Base-by-base conservation (phyloP, 495 filamentous ascomycete species). In the Talaromyces wortmannii region DNA sequence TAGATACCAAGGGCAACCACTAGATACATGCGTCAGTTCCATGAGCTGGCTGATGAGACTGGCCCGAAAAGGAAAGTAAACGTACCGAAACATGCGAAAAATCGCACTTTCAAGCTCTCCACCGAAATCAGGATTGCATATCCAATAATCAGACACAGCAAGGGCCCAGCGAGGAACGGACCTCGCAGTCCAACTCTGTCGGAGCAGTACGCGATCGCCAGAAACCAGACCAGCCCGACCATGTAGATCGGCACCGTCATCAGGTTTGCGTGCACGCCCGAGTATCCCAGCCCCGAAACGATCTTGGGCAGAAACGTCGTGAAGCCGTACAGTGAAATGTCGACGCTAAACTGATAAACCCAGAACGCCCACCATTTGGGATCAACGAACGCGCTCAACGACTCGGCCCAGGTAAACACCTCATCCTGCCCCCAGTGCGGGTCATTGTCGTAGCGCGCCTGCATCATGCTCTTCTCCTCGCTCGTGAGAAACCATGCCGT, bases 51-150 rank as follows among this genome's bases (percentile, higher is more conserved):
- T 46, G 44, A 46, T 46, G 44, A 46, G 44, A 45, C 16, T 45
- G 44, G 44, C 11, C 7, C n/a, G 6, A 17, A 30, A 30, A 48
- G 18, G 33, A 32, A 45, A 17, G 23, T n/a, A 32, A 45, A 18
- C 55, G 43, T 56, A 56, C 55, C 55, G 40, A 60, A 60, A 45
- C 57, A 60, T 16, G 48, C 57, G 42, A 60, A 60, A 48, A 55
- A 60, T 43, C 57, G 12, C 17, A 55, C 53, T 33, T 48, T 48
- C 43, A 56, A 8, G 29, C 45, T 57, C 42, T 56, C 57, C 23
- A 53, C 57, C 29, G 52, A 55, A 40, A 60, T 60, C 15, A 60
- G 42, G 31, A 60, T 60, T 42, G 57, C 48, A 45, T 60, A 56
- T 31, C 57, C 57, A 18, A 56, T 56, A 13, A 60, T 56, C 13